Conservation (phyloP, 2,329 filamentous ascomycete species). For the Colletotrichum australisinense region DNA sequence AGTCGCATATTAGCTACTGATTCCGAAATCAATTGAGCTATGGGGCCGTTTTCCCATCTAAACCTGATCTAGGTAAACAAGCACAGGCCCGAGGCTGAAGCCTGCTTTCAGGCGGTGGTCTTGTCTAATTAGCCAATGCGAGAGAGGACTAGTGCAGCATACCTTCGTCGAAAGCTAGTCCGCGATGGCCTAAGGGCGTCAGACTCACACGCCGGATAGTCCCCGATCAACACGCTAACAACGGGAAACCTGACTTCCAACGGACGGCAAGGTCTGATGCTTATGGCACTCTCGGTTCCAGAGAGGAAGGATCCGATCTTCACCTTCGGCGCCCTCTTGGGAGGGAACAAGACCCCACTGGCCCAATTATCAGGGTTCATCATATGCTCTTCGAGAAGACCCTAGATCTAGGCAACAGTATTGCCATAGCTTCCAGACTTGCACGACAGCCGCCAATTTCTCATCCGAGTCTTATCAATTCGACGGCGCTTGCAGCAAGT, state of each 20-base stretch:
- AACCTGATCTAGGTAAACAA: conserved; percentile 8
- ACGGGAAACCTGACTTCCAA: conserved; percentile 26
- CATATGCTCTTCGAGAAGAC: background rate
- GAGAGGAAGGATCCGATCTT: conserved; percentile 14
- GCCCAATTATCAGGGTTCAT: background rate
- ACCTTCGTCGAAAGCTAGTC: background rate
- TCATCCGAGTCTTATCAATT: background rate
- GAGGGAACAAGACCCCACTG: background rate
- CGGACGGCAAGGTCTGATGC: conserved; percentile 3
- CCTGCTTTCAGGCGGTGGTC: conserved; percentile 10
- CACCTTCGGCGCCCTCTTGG: background rate
- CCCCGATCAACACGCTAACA: conserved; percentile 1
- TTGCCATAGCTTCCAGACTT: background rate
- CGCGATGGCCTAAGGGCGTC: background rate
- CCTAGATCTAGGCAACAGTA: background rate
- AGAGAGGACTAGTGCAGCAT: conserved; percentile 7
- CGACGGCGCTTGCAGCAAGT: background rate
- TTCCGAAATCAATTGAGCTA: background rate
- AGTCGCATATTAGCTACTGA: too few relatives aligned
- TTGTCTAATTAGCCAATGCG: conserved; percentile 17
- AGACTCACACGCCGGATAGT: conserved; percentile 22
- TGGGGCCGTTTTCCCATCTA: background rate
- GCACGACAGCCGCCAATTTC: background rate
- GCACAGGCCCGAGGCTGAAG: conserved; percentile 18
- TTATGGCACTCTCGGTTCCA: background rate